Evolutionary conservation across 768 basidiomycete genomes (phyloP).

Genomic region (Pleurotus pulmonarius): DNA sequence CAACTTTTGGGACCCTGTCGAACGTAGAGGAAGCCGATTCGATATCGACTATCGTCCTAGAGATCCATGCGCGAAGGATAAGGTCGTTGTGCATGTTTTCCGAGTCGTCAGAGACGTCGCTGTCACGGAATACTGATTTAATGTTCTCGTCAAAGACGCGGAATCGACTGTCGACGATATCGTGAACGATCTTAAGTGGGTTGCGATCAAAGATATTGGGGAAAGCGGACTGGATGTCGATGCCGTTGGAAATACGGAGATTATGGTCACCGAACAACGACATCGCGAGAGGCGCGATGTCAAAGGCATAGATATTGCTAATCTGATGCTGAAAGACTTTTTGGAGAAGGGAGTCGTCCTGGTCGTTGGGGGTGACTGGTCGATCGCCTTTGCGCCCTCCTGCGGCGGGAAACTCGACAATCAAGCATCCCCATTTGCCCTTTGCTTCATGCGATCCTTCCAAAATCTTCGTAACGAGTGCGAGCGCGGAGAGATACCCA

Average conservation of each 20-base stretch:
- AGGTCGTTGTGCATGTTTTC: slow-evolving; percentile 30
- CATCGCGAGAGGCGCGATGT: slow-evolving; percentile 47
- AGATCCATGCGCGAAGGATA: slow-evolving; percentile 45
- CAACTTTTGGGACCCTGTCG: slow-evolving; percentile 36
- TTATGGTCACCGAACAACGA: slow-evolving; percentile 39
- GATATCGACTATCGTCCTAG: slow-evolving; percentile 40
- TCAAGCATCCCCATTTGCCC: slow-evolving; percentile 8
- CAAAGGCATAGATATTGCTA: slow-evolving; percentile 50
- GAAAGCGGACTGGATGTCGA: slow-evolving; percentile 57
- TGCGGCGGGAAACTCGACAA: slow-evolving; percentile 12
- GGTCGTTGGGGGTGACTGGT: slow-evolving; percentile 12
- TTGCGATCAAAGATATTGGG: slow-evolving; percentile 29
- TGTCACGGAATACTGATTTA: slow-evolving; percentile 31
- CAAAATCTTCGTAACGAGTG: slow-evolving; percentile 34
- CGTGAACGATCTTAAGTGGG: slow-evolving; percentile 38
- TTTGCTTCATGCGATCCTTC: background rate
- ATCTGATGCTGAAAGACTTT: slow-evolving; percentile 39
- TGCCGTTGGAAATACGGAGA: slow-evolving; percentile 41
- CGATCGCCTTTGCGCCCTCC: slow-evolving; percentile 11
- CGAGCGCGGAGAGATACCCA: slow-evolving; percentile 42
- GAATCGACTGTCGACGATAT: slow-evolving; percentile 32
- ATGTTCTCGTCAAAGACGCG: slow-evolving; percentile 35
- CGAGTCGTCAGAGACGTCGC: slow-evolving; percentile 20
- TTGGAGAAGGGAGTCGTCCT: slow-evolving; percentile 31
- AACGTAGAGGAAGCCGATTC: slow-evolving; percentile 40